Conservation (phyloP, 768 basidiomycete genomes). For the Pisolithus albus region DNA sequence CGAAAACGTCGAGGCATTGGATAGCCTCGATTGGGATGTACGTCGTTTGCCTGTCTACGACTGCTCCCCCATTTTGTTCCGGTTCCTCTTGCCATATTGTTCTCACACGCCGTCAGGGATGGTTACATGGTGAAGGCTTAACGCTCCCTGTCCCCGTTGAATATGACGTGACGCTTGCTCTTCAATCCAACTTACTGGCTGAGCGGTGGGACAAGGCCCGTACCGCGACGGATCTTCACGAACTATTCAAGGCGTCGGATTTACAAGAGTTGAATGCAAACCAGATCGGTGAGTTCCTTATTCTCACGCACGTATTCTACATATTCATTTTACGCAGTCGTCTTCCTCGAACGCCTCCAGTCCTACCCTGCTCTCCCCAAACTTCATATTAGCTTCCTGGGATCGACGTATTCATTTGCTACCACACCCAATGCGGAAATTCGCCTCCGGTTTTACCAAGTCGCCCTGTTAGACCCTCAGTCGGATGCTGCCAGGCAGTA, state of each 20-base stretch:
- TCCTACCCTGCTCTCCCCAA: slow-evolving; percentile 55
- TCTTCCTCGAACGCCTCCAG: slow-evolving; percentile 77
- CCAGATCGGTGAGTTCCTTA: slow-evolving; percentile 54
- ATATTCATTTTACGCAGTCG: slow-evolving; percentile 39
- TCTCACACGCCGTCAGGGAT: slow-evolving; percentile 40
- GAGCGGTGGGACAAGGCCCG: slow-evolving; percentile 67
- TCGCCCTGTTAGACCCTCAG: slow-evolving; percentile 49
- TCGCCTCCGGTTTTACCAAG: slow-evolving; percentile 68
- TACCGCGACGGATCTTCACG: slow-evolving; percentile 32
- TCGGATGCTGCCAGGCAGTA: slow-evolving; percentile 45
- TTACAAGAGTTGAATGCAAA: slow-evolving; percentile 60
- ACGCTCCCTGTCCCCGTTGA: slow-evolving; percentile 67
- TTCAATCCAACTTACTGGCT: slow-evolving; percentile 65
- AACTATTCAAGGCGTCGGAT: slow-evolving; percentile 57
- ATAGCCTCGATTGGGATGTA: slow-evolving; percentile 75
- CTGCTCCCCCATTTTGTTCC: background rate
- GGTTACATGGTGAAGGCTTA: slow-evolving; percentile 76
- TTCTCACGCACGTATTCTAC: background rate
- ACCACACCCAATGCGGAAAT: slow-evolving; percentile 67
- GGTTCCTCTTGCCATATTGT: background rate
- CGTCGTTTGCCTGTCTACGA: slow-evolving; percentile 16
- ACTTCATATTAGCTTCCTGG: slow-evolving; percentile 54
- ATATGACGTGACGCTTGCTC: slow-evolving; percentile 69
- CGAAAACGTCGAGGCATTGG: slow-evolving; percentile 58
- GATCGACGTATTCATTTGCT: slow-evolving; percentile 39